A percentile compares a stretch with the other conserved stretches of the same genome.
Evolutionary conservation across 768 basidiomycete genomes (phyloP).

Genomic region (Kwoniella dendrophila): DNA sequence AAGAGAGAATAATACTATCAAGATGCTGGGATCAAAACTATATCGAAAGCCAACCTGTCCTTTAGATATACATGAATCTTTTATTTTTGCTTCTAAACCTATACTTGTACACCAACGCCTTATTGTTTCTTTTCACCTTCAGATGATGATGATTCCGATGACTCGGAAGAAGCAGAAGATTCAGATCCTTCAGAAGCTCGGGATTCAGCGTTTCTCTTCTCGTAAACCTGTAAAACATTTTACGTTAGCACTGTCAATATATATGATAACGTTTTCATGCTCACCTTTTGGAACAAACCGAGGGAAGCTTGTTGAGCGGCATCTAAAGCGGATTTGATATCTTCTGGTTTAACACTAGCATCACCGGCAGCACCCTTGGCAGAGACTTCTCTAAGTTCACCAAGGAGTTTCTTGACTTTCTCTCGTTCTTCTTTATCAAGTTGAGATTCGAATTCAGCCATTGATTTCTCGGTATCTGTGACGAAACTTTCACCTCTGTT

Average conservation of each 20-base stretch:
- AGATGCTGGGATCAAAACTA: background rate
- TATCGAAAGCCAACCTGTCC: background rate
- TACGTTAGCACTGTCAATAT: slow-evolving; percentile 1
- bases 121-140: slow-evolving; percentile 47
- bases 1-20: background rate
- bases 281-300: slow-evolving; percentile 91
- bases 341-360: slow-evolving; percentile 74
- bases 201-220: slow-evolving; percentile 82
- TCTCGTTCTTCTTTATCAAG: slow-evolving; percentile 89
- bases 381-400: slow-evolving; percentile 84
- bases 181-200: slow-evolving; percentile 41
- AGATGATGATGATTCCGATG: slow-evolving; percentile 25
- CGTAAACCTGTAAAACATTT: slow-evolving; percentile 64
- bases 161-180: slow-evolving; percentile 28
- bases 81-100: background rate
- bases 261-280: background rate
- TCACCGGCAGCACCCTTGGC: slow-evolving; percentile 88
- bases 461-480: slow-evolving; percentile 94
- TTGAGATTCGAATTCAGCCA: slow-evolving; percentile 97
- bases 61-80: background rate
- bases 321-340: slow-evolving; percentile 87
- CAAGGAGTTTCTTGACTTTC: slow-evolving; percentile 83
- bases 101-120: no score
- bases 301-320: slow-evolving; percentile 94
- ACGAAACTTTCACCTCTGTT: slow-evolving; percentile 96